Base-by-base conservation (phyloP, 176 grass and related monocot genomes). In the Themeda triandra region DNA sequence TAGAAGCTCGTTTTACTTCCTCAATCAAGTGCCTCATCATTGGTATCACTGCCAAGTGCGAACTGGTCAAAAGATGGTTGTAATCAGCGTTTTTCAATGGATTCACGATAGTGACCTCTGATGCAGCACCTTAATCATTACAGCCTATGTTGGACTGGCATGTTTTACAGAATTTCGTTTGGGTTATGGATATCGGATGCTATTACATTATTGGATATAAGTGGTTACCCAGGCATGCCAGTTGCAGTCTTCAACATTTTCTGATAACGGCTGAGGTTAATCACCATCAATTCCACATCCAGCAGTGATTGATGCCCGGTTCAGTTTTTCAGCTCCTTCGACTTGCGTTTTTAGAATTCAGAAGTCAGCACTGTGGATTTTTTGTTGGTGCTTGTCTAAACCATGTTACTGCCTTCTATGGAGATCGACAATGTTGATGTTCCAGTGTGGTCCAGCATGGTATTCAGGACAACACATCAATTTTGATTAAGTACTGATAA, bases 311-410 rank as follows among this genome's bases (percentile, higher is more conserved):
- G 81, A 80, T 91, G 89, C 80, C 86, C 82, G 80, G 92, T 96
- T 94, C 86, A 92, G 90, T 94, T 89, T 82, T 92, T 77, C 93
- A 93, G 92, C 78, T 88, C 87, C 78, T 87, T 99, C 86, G 89
- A 90, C 96, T 80, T 87, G 75, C 84, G 84, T 41, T 69, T 69
- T 4, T 83, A 83, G 72, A 62, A 59, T 48, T 68, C 27, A 17
- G 21, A 79, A 92, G 12, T 86, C 63, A 76, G 48, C 17, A 17
- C 32, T 84, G n/a, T 86, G 80, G 60, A 80, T 41, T 67, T 68
- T 76, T 72, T n/a, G n/a, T 60, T 66, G 89, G 75, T 83, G 66
- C 73, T 90, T 82, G 84, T 75, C 80, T 79, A 79, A 83, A 81
- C 80, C 89, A 86, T 87, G 75, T 80, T 80, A 64, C 69, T 83